phyloP scores from a whole-genome alignment of 2,329 filamentous ascomycete species.

The Epicoccum sorghinum region DNA sequence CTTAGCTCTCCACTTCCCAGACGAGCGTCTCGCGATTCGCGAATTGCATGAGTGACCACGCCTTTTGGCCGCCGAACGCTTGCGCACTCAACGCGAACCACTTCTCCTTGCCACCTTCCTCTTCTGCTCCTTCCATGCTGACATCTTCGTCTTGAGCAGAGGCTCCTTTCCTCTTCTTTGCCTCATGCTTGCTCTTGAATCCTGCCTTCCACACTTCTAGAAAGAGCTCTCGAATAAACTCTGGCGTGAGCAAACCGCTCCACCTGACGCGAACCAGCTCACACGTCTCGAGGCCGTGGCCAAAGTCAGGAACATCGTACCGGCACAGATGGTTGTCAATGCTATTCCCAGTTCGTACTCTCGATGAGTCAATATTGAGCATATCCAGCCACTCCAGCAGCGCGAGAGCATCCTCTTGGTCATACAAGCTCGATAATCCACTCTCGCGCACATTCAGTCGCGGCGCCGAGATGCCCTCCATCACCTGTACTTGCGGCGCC shows the following conservation, averaged over 20 bases:
- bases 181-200: conserved; percentile 21
- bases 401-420: conserved; percentile 68
- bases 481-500: conserved; percentile 24
- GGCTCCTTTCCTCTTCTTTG: conserved; percentile 15
- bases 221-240: conserved; percentile 41
- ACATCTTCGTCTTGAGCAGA: conserved; percentile 19
- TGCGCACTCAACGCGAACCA: conserved; percentile 43
- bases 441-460: conserved; percentile 23
- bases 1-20: conserved; percentile 39
- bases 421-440: conserved; percentile 47
- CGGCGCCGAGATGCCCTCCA: conserved; percentile 39
- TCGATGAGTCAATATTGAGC: conserved; percentile 68
- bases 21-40: conserved; percentile 39
- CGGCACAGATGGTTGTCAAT: conserved; percentile 73
- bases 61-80: conserved; percentile 34
- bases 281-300: conserved; percentile 10
- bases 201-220: conserved; percentile 28
- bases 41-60: conserved; percentile 44
- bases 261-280: conserved; percentile 49
- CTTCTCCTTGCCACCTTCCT: conserved; percentile 15
- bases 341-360: conserved; percentile 61
- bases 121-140: conserved; percentile 11
- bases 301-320: conserved; percentile 64
- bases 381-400: conserved; percentile 78
- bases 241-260: conserved; percentile 51